These are phyloP conservation scores for Solanum medicagineum DNA, from an alignment of 257 asterid species.

Conservation along the genomic window DNA sequence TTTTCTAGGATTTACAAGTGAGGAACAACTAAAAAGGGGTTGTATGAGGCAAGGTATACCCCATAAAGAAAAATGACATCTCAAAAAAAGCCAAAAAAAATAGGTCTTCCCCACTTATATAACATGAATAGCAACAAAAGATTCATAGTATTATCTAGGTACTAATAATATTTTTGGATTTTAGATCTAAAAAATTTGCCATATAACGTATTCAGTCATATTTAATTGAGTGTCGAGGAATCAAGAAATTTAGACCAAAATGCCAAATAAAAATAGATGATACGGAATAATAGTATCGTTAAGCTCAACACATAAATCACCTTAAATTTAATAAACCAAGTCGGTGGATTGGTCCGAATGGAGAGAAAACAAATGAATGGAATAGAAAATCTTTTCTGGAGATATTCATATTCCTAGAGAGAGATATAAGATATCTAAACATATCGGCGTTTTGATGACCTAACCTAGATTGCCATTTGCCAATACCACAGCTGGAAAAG, in stretches of 20 bases:
- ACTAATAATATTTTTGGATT: background rate
- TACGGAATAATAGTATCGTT: too few species aligned
- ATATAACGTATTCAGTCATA: too few species aligned
- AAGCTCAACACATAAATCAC: too few species aligned
- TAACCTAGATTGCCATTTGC: background rate
- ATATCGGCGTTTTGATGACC: background rate
- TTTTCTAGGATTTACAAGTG: background rate
- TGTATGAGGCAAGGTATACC: conserved; percentile 6
- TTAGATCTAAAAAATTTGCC: background rate
- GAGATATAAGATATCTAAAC: too few species aligned
- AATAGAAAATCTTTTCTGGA: too few species aligned
- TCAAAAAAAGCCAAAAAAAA: background rate
- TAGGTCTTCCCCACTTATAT: background rate
- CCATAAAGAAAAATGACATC: conserved; percentile 6
- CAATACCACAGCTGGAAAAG: background rate
- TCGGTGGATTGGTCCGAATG: too few species aligned
- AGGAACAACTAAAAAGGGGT: conserved; percentile 12
- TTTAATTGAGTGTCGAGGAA: too few species aligned
- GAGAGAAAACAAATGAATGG: too few species aligned
- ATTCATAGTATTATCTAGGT: background rate
- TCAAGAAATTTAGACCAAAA: too few species aligned
- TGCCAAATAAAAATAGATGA: too few species aligned
- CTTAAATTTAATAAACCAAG: too few species aligned
- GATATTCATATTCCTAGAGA: too few species aligned
- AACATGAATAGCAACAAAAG: background rate